phyloP scores from a whole-genome alignment of 2,329 filamentous ascomycete species.

The Pseudogymnoascus sp. region DNA sequence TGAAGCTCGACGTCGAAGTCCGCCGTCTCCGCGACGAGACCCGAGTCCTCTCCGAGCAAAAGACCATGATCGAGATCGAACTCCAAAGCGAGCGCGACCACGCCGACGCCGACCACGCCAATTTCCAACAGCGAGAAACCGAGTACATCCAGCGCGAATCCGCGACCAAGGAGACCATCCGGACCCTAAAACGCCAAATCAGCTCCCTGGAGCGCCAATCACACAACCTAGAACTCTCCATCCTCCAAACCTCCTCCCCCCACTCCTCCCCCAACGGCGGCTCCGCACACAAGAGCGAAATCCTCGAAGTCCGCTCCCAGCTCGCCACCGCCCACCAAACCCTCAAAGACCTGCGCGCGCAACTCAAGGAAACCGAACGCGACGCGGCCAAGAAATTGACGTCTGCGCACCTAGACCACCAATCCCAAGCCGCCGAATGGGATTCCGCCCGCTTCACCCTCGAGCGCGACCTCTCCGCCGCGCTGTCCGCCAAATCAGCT shows the following conservation, averaged over 20 bases:
- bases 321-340: conserved; percentile 55
- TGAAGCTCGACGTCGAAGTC: conserved; percentile 62
- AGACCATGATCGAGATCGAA: conserved; percentile 54
- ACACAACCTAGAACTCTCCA: conserved; percentile 56
- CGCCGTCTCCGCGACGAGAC: conserved; percentile 61
- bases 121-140: conserved; percentile 49
- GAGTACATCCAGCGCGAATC: conserved; percentile 60
- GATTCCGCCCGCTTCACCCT: conserved; percentile 29
- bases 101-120: conserved; percentile 41
- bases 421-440: conserved; percentile 38
- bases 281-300: conserved; percentile 51
- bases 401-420: conserved; percentile 44
- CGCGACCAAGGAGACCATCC: conserved; percentile 55
- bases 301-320: conserved; percentile 54
- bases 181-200: conserved; percentile 58
- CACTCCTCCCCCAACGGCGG: conserved; percentile 42
- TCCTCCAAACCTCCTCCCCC: conserved; percentile 41
- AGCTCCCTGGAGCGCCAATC: conserved; percentile 61
- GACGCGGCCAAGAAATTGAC: conserved; percentile 35
- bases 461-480: conserved; percentile 40
- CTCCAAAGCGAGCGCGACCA: conserved; percentile 62
- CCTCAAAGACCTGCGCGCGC: conserved; percentile 48
- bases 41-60: conserved; percentile 48
- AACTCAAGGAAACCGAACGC: conserved; percentile 45
- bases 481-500: conserved; percentile 40